These are phyloP conservation scores for Plasmodium gonderi DNA, from an alignment of 169 alveolate genomes.

Conservation along the genomic window DNA sequence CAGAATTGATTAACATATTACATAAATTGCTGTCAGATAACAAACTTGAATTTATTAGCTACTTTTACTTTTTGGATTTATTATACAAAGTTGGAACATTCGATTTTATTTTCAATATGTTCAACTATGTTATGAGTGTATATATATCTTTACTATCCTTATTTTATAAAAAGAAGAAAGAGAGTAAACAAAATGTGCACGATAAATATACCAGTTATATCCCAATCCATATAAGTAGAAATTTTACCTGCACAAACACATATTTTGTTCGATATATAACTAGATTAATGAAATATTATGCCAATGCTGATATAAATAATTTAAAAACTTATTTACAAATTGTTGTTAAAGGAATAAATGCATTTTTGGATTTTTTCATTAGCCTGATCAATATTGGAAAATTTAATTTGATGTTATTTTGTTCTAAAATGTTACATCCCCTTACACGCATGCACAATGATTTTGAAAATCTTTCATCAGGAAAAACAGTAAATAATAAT, in stretches of 20 bases:
- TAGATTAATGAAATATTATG: constrained; percentile 45
- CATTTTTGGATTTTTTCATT: constrained; percentile 58
- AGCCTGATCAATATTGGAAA: constrained; percentile 57
- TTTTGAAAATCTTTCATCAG: constrained; percentile 1
- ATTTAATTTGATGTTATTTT: constrained; percentile 35
- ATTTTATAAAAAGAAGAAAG: constrained; percentile 54
- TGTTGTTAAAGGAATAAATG: constrained; percentile 40
- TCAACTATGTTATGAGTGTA: constrained; percentile 74
- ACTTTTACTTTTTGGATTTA: constrained; percentile 66
- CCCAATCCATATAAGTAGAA: constrained; percentile 71
- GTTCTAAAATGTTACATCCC: constrained; percentile 68
- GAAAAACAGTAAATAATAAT: neutral
- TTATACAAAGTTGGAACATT: constrained; percentile 74
- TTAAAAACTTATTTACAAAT: constrained; percentile 49
- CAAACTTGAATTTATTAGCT: constrained; percentile 56
- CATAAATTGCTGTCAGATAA: constrained; percentile 65
- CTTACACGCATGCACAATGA: constrained; percentile 26
- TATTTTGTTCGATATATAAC: constrained; percentile 59
- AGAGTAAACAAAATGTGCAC: constrained; percentile 7
- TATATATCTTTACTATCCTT: constrained; percentile 54
- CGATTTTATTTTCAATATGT: constrained; percentile 74
- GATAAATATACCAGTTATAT: constrained; percentile 31
- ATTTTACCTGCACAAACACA: constrained; percentile 73
- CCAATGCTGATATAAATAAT: constrained; percentile 1
- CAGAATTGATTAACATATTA: constrained; percentile 55